These are phyloP conservation scores for Phytophthora ohioensis DNA, from an alignment of 352 stramenopile genomes.

Conservation along the genomic window DNA sequence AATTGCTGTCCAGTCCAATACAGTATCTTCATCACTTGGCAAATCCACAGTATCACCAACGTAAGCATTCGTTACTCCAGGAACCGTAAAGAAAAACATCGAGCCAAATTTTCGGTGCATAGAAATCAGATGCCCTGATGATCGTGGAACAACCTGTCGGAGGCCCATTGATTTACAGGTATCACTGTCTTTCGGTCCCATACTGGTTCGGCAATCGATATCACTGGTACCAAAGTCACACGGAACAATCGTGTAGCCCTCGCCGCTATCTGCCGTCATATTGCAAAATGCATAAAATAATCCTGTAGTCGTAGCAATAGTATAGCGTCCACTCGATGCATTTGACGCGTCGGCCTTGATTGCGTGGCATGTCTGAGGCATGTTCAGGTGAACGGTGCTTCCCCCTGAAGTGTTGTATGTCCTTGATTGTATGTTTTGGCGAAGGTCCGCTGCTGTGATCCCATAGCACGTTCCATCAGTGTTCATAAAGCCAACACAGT, in stretches of 20 bases:
- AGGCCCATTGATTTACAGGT: constrained; percentile 66
- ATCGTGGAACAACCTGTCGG: constrained; percentile 58
- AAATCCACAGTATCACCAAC: constrained; percentile 45
- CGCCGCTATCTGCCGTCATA: constrained; percentile 56
- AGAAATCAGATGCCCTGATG: constrained; percentile 49
- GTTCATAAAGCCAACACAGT: constrained; percentile 55
- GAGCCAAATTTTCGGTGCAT: constrained; percentile 59
- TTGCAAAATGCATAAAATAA: constrained; percentile 62
- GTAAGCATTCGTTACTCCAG: constrained; percentile 57
- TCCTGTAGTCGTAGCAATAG: constrained; percentile 53
- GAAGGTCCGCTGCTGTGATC: constrained; percentile 47
- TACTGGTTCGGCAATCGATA: constrained; percentile 39
- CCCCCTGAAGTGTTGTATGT: constrained; percentile 41
- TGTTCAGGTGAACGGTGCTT: constrained; percentile 57
- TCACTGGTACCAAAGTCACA: constrained; percentile 51
- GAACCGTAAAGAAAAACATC: constrained; percentile 60
- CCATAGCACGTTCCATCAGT: constrained; percentile 51
- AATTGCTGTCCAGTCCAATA: constrained; percentile 54
- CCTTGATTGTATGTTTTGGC: constrained; percentile 43
- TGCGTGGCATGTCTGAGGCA: constrained; percentile 58
- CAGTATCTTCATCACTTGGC: constrained; percentile 55
- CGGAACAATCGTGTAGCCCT: constrained; percentile 64
- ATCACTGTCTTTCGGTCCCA: constrained; percentile 50
- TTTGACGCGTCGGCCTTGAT: constrained; percentile 52
- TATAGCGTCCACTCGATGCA: constrained; percentile 46